These are phyloP conservation scores for Colletotrichum horii DNA, from an alignment of 2,329 filamentous ascomycete species.

Conservation along the genomic window DNA sequence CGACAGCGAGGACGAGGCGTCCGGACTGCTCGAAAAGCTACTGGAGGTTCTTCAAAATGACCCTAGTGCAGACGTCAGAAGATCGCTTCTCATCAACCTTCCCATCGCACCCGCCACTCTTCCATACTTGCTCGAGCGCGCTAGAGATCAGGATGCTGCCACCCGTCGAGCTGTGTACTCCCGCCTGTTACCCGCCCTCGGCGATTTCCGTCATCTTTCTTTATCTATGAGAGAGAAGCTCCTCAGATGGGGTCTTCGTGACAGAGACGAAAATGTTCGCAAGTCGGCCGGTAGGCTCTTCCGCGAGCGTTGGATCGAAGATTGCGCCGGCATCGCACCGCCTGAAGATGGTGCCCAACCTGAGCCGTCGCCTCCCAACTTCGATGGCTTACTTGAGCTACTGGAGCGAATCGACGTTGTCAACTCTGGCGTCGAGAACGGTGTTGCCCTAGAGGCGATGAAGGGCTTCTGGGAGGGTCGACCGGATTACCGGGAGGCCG, in stretches of 20 bases:
- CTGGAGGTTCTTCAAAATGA: constrained; percentile 92
- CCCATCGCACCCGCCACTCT: constrained; percentile 83
- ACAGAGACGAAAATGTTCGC: constrained; percentile 91
- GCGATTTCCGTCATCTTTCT: constrained; percentile 93
- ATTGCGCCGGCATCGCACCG: constrained; percentile 76
- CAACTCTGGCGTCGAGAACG: constrained; percentile 87
- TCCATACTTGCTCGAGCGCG: constrained; percentile 87
- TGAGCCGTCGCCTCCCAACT: constrained; percentile 67
- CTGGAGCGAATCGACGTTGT: constrained; percentile 93
- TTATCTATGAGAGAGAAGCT: constrained; percentile 95
- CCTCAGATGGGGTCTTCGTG: constrained; percentile 90
- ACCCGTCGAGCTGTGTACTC: constrained; percentile 89
- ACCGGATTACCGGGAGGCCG: constrained; percentile 77
- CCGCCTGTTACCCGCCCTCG: constrained; percentile 82
- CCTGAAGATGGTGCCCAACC: constrained; percentile 63
- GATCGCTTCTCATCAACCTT: constrained; percentile 88
- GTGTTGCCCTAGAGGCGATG: constrained; percentile 93
- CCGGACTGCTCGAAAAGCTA: constrained; percentile 80
- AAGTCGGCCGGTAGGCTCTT: constrained; percentile 92
- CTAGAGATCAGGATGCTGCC: constrained; percentile 83
- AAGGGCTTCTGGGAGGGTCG: constrained; percentile 94
- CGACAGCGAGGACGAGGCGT: constrained; percentile 68
- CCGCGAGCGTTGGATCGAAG: constrained; percentile 96
- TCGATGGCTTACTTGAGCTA: constrained; percentile 87
- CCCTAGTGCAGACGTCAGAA: constrained; percentile 89